Base-by-base conservation (phyloP, 2,329 filamentous ascomycete species). In the Aureobasidium subglaciale region DNA sequence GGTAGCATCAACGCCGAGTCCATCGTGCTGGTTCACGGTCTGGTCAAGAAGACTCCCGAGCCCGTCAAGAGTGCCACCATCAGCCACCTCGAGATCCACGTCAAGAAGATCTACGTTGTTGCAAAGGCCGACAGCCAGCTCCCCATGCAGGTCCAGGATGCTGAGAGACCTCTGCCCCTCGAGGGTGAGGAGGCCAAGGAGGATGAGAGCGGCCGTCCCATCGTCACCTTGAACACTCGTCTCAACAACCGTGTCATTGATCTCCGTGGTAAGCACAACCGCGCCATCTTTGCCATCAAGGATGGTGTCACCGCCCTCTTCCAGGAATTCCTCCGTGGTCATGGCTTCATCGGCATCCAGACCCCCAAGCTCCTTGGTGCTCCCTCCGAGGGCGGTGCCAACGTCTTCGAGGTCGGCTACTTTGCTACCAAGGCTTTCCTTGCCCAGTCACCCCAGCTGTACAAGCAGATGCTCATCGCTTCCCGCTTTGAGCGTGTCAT, bases 161-260 rank as follows among this genome's bases (percentile, higher is more conserved):
- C 76, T 5, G 77, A 78, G 60, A 69, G 75, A 52, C 74, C 76
- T 4, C 67, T 78, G 30, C 76, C 76, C 2, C 70, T 62, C 13
- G 74, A 76, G 49, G 70, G 71, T 20, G 72, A 77, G 35, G 76
- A 77, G 59, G 75, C 78, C 58, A 70, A 76, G 59, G 73, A 77
- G 54, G 79, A 80, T 58, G 75, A 77, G 9, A 75, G 76, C 27
- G 76, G 75, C 37, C 68, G 76, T 48, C 88, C 91, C 1, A 80
- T 87, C 52, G 91, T 95, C 27, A 87, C 83, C 59, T 83, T 97
- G 70, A 83, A 85, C 67, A 95, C 90, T 1, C 85, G 92, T 63
- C 81, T 96, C 49, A 87, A 95, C 77, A 96, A 97, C 79, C 85
- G 88, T 58, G 88, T 88, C 52, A 87, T 99, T 75, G 91, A 96